Evolutionary conservation across 768 basidiomycete genomes (phyloP).

Genomic region (Mycena venus): DNA sequence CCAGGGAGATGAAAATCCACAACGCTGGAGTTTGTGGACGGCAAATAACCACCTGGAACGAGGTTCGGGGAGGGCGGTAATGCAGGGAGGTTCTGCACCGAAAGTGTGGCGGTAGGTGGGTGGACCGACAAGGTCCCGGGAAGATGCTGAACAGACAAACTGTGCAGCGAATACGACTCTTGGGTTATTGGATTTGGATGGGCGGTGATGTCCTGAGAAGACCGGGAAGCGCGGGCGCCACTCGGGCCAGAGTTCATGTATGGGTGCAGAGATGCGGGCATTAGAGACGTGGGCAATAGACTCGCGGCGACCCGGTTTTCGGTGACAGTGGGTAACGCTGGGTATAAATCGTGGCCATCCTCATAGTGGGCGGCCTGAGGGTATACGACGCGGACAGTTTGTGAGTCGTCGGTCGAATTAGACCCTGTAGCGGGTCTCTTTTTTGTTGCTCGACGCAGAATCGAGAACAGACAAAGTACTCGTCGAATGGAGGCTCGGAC

Average conservation of each 20-base stretch:
- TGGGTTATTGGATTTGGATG: slow-evolving; percentile 30
- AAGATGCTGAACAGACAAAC: slow-evolving; percentile 29
- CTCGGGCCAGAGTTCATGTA: slow-evolving; percentile 34
- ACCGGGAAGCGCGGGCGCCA: slow-evolving; percentile 38
- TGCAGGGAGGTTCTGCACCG: slow-evolving; percentile 13
- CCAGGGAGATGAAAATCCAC: slow-evolving; percentile 7
- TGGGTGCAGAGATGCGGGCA: slow-evolving; percentile 40
- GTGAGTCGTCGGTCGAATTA: background rate
- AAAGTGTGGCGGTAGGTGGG: background rate
- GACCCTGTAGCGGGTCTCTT: background rate
- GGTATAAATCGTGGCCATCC: background rate
- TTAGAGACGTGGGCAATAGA: slow-evolving; percentile 32
- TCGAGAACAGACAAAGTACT: slow-evolving; percentile 17
- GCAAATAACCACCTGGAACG: slow-evolving; percentile 11
- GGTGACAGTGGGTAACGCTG: background rate
- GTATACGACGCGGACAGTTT: slow-evolving; percentile 11
- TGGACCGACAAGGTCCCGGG: slow-evolving; percentile 12
- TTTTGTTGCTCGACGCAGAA: slow-evolving; percentile 13
- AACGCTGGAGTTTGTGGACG: slow-evolving; percentile 18
- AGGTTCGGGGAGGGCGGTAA: slow-evolving; percentile 11
- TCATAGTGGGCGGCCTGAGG: background rate
- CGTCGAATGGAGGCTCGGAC: slow-evolving; percentile 19
- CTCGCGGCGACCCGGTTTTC: slow-evolving; percentile 20
- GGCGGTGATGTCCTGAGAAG: slow-evolving; percentile 38
- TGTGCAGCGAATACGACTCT: slow-evolving; percentile 30